A percentile compares a stretch with the other conserved stretches of the same genome.
Conservation (phyloP, 2,329 filamentous ascomycete species). For the Juglanconis oblonga region DNA sequence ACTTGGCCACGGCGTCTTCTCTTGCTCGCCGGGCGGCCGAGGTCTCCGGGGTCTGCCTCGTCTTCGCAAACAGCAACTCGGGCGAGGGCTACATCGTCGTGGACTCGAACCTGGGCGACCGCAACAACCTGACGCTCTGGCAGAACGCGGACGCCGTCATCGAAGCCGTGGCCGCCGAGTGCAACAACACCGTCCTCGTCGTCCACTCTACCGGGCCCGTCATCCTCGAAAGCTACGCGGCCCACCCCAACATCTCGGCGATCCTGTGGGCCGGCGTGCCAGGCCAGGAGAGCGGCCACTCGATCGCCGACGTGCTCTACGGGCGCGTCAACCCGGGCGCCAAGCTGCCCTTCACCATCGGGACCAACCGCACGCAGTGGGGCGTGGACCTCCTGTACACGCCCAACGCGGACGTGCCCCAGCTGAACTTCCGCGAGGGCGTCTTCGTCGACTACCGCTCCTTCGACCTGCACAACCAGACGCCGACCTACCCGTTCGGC, state of each 20-base stretch:
- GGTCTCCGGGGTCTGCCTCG: slow-evolving; percentile 71
- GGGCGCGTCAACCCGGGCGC: slow-evolving; percentile 56
- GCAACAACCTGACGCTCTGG: slow-evolving; percentile 72
- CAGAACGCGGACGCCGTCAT: slow-evolving; percentile 74
- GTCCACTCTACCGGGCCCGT: slow-evolving; percentile 59
- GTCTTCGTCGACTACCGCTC: slow-evolving; percentile 76
- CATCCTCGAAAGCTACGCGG: slow-evolving; percentile 61
- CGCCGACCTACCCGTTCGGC: slow-evolving; percentile 74
- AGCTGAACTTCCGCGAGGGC: slow-evolving; percentile 70
- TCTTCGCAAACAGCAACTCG: slow-evolving; percentile 77
- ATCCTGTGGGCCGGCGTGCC: slow-evolving; percentile 53
- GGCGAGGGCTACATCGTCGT: slow-evolving; percentile 71
- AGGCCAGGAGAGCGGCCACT: slow-evolving; percentile 52
- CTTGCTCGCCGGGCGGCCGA: slow-evolving; percentile 36
- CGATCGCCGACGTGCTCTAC: slow-evolving; percentile 45
- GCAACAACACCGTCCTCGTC: slow-evolving; percentile 51
- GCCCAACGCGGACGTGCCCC: slow-evolving; percentile 46
- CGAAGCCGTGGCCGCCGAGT: slow-evolving; percentile 61
- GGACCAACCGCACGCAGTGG: slow-evolving; percentile 67
- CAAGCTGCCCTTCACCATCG: slow-evolving; percentile 80
- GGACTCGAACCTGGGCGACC: slow-evolving; percentile 67
- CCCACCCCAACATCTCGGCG: slow-evolving; percentile 52
- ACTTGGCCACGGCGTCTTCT: slow-evolving; percentile 47
- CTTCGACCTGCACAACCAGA: slow-evolving; percentile 61
- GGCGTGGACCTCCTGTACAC: slow-evolving; percentile 65